These are phyloP conservation scores for Hypoxylon intermedium DNA, from an alignment of 495 filamentous ascomycete species.

Conservation along the genomic window DNA sequence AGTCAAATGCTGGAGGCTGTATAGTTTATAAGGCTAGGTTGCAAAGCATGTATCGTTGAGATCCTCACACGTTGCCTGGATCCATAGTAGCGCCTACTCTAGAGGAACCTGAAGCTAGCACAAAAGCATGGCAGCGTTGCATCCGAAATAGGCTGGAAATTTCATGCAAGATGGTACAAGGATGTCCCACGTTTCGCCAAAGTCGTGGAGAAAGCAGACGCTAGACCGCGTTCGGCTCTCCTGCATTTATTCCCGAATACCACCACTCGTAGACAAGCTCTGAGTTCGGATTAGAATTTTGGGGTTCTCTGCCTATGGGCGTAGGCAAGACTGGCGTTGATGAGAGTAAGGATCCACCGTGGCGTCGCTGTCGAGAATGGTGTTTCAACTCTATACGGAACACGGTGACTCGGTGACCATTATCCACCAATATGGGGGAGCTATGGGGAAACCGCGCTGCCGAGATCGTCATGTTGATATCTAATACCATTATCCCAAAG, in stretches of 20 bases:
- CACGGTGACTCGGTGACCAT: too few species aligned
- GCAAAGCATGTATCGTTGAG: neutral
- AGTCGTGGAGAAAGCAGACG: constrained; percentile 12
- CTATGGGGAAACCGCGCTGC: neutral
- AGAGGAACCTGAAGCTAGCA: neutral
- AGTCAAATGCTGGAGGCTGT: neutral
- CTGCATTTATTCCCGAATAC: neutral
- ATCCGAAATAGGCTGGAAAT: constrained; percentile 22
- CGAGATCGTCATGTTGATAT: neutral
- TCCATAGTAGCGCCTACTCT: neutral
- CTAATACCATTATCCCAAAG: neutral
- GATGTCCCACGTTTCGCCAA: constrained; percentile 18
- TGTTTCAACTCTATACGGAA: neutral
- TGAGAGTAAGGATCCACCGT: neutral
- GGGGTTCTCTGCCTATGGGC: neutral
- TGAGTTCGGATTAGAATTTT: constrained; percentile 4
- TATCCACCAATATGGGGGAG: too few species aligned
- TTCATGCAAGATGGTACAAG: constrained; percentile 19
- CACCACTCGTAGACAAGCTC: constrained; percentile 9
- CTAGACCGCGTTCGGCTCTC: constrained; percentile 8
- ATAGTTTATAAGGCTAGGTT: neutral
- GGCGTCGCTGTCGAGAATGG: neutral
- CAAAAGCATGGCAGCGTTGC: constrained; percentile 9
- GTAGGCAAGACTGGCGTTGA: neutral
- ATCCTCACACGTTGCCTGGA: neutral